Conservation (phyloP, 768 basidiomycete species). For the Mycena latifolia region DNA sequence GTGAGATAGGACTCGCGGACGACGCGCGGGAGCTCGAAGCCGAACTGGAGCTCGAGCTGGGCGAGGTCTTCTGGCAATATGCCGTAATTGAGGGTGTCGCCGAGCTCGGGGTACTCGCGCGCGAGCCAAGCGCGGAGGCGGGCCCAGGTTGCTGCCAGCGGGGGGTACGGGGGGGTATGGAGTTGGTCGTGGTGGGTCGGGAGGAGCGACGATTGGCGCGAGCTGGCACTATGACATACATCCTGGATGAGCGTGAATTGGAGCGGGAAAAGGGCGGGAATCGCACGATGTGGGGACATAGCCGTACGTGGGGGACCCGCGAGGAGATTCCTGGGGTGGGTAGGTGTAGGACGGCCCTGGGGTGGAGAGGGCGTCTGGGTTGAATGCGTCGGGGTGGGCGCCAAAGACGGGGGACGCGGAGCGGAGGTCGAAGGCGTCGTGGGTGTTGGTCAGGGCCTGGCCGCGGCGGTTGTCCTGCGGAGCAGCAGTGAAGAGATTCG, state of each 20-base stretch:
- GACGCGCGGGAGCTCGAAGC: conserved; percentile 83
- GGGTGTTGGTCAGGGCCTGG: conserved; percentile 81
- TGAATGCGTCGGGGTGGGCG: conserved; percentile 71
- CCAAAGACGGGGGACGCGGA: conserved; percentile 72
- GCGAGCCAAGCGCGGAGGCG: conserved; percentile 86
- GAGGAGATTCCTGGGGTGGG: conserved; percentile 82
- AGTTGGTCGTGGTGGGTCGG: conserved; percentile 74
- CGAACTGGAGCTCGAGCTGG: conserved; percentile 86
- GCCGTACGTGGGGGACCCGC: conserved; percentile 66
- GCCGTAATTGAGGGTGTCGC: conserved; percentile 95
- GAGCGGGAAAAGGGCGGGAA: not conserved
- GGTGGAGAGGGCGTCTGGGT: conserved; percentile 62
- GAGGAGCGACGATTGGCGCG: conserved; percentile 66
- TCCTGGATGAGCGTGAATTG: conserved; percentile 5
- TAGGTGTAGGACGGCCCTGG: conserved; percentile 78
- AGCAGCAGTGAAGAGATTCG: conserved; percentile 70
- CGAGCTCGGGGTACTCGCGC: conserved; percentile 92
- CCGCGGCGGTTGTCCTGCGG: conserved; percentile 64
- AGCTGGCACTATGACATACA: conserved; percentile 41
- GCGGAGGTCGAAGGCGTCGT: conserved; percentile 91
- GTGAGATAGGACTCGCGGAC: conserved; percentile 92
- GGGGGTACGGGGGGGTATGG: conserved; percentile 74
- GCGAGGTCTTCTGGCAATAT: conserved; percentile 85
- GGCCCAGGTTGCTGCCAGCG: conserved; percentile 85
- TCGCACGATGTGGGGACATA: conserved; percentile 66